Evolutionary conservation across 2,329 filamentous ascomycete species (phyloP), one percentile per base, ranked within the genome.

Genomic region (Pestalotiopsis sp.): DNA sequence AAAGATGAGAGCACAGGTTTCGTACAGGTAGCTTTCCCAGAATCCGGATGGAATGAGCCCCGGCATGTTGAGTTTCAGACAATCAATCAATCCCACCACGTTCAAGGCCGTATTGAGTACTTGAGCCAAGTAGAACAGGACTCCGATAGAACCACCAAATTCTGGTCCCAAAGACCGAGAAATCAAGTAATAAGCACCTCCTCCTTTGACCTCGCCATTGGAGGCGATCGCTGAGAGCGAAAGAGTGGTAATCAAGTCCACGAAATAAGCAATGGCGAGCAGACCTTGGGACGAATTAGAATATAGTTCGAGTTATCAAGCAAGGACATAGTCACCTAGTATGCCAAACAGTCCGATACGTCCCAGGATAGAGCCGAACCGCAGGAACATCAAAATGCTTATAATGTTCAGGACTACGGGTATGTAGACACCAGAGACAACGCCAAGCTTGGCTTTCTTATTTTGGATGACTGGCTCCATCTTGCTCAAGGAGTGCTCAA

Each of bases 81-180:
- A 97, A 80, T 96, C 92, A 71, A 97, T 89, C 60, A 97, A 84
- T 82, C 93, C 94, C 58, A 97, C 93, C 27, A 95, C 89, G 76
- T 97, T 97, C 85, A 97, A 89, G 49, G 92, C 92, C 1, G 93
- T 94, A 77, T 95, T 97, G 76, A 97, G 89, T 2, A 93, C 91
- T 72, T 93, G 93, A n/a, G 94, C 93, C n/a, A 97, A 84, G 78
- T 96, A 97, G 80, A 97, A 97, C 13, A 97, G 89, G 27, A 97
- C 86, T 2, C 94, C 94, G 71, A 97, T 97, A 1, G 93, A 94
- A 17, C 94, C 94, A 31, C 94, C 94, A 77, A 97, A 97, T 75
- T 97, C 94, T 6, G 94, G 93, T 0, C 94, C 94, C 3, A 97
- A 83, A 59, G 92, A 95, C 70, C 94, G 88, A 6, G 93, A 97